Evolutionary conservation across 2,329 filamentous ascomycete genomes (phyloP), one percentile per base, ranked within the genome.

Genomic region (Microdochium trichocladiopsis): DNA sequence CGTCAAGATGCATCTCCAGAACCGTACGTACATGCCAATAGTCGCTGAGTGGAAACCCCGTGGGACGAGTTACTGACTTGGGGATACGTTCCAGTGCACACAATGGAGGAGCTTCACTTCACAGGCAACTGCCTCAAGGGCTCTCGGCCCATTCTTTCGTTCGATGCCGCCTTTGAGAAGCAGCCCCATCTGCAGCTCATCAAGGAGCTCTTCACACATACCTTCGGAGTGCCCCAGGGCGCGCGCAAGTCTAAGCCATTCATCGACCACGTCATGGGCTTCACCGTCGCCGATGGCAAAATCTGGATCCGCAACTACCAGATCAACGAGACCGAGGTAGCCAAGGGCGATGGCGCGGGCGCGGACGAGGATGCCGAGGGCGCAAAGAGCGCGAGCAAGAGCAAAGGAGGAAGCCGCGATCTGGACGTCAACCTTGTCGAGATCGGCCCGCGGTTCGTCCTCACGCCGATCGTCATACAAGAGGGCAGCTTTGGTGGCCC

Each of bases 281-380:
- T 99, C 68, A 95, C 88, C 53, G 76, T 95, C 28, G 89, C 89
- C 3, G 93, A 96, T 64, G 90, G 89, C 63, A 96, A 95, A 74
- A 89, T 99, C 63, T 99, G 93, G 92, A 84, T 96, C 53, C 84
- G 94, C 51, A 90, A 93, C 64, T 99, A 96, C 72, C 91, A 99
- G 71, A 88, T 97, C 67, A 86, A 82, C 61, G 92, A 96, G 70
- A 85, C 87, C 0, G 90, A 94, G 63, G 71, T 76, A n/a, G 73
- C 78, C 41, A 74, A 78, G 60, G 57, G 64, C 3, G 72, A 73
- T 45, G 12, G 6, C 41, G 59, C 59, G 2, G 70, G 60, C 4
- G 69, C 70, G 12, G 72, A 72, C 6, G 71, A 68, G 31, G 75
- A 77, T 54, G 75, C 76, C 51, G 71, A 73, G 25, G 69, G 50